Conservation (phyloP, 805 yeast species). For the Clavispora asparagi region DNA sequence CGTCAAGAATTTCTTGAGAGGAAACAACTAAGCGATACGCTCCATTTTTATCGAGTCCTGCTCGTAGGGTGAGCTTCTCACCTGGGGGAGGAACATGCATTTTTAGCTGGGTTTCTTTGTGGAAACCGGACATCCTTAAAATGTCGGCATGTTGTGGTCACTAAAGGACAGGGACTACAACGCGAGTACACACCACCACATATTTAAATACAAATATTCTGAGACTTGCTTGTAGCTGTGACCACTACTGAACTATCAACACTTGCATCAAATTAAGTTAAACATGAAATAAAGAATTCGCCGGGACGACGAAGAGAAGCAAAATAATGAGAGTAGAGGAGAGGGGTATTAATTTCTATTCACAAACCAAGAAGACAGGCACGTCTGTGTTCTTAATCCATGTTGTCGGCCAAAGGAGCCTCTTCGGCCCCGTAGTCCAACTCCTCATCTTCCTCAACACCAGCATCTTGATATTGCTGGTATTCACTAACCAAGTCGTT, state of each 20-base stretch:
- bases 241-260: not conserved
- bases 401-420: slow-evolving; percentile 51
- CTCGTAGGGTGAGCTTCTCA: not conserved
- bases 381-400: slow-evolving; percentile 25
- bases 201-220: not conserved
- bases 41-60: slow-evolving; percentile 1
- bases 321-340: not conserved
- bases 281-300: slow-evolving; percentile 4
- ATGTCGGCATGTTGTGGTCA: not conserved
- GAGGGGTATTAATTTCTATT: slow-evolving; percentile 5
- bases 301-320: not conserved
- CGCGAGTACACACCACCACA: not conserved
- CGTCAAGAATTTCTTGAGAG: slow-evolving; percentile 69
- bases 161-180: not conserved
- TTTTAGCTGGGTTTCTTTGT: not conserved
- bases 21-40: slow-evolving; percentile 28
- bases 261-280: slow-evolving; percentile 4
- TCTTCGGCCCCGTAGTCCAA: slow-evolving; percentile 63
- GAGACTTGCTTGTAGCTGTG: not conserved
- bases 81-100: not conserved
- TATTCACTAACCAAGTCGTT: slow-evolving; percentile 81
- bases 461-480: slow-evolving; percentile 87
- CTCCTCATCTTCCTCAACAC: slow-evolving; percentile 71
- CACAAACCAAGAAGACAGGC: not conserved
- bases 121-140: not conserved